These are phyloP conservation scores for Pascua guehoae DNA, from an alignment of 1,284 basidiomycete genomes.

Conservation along the genomic window DNA sequence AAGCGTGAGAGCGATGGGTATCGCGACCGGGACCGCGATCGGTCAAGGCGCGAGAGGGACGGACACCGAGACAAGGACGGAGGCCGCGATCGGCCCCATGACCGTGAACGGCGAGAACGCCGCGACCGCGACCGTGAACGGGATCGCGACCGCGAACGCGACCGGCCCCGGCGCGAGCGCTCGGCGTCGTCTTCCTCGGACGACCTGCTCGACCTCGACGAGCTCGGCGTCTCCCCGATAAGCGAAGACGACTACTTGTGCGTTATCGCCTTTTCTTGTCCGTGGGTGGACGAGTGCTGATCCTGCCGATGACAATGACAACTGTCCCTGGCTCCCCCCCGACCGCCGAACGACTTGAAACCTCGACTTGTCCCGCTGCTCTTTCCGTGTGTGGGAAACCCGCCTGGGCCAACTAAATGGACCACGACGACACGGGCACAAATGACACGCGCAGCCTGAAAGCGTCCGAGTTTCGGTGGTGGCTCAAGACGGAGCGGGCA, in stretches of 20 bases:
- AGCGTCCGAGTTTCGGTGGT: conserved; percentile 36
- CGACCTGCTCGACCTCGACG: conserved; percentile 32
- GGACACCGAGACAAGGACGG: neutral
- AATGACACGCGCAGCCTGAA: conserved; percentile 19
- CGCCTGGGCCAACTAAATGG: neutral
- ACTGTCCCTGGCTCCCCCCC: no score
- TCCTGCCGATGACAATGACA: no score
- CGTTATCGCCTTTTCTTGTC: conserved; percentile 10
- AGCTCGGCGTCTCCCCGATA: conserved; percentile 39
- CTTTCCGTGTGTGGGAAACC: neutral
- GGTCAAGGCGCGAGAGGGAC: neutral
- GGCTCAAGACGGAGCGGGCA: conserved; percentile 36
- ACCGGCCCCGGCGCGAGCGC: conserved; percentile 8
- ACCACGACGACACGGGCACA: no score
- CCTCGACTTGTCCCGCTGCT: no score
- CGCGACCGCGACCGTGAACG: conserved; percentile 1
- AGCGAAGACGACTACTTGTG: conserved; percentile 47
- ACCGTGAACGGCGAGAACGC: neutral
- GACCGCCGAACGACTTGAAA: neutral
- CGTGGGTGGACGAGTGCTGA: neutral
- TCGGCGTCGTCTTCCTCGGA: conserved; percentile 23
- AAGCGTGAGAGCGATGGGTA: conserved; percentile 4
- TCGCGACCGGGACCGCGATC: conserved; percentile 5
- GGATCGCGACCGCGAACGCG: neutral
- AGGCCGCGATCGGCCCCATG: conserved; percentile 1